Evolutionary conservation across 371 early-diverging fungal species (phyloP), one percentile per base, ranked within the genome.

Genomic region (Mucor piriformis): DNA sequence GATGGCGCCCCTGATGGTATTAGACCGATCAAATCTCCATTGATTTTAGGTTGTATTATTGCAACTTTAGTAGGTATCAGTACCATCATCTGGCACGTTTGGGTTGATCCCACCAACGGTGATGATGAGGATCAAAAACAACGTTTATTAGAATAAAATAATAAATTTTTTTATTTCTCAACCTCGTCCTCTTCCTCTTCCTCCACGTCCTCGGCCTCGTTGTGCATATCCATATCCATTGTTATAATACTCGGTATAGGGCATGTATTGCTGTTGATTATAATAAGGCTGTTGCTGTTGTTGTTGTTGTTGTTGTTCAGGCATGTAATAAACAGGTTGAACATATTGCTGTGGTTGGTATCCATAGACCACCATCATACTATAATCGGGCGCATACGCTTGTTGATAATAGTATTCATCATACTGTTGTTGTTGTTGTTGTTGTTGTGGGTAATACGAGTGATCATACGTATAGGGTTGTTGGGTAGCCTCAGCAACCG

Each of bases 21-120:
- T 8, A 38, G 63, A 18, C 59, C 69, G 34, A 68, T 83, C 15
- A 67, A 29, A 68, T 69, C 58, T 60, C 74, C 70, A n/a, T 82
- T 86, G 0, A 55, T 91, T 44, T 78, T 80, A 16, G 84, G 74
- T 5, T 83, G 81, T 57, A 72, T 88, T 37, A 51, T 91, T 23
- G 65, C 84, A 20, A 89, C 90, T 23, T 50, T 92, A 6, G 43
- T 89, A 18, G 92, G 92, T 44, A 68, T 89, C 24, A 76, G 64
- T 21, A 79, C 86, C 2, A 85, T 90, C 23, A 55, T 90, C 35
- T 92, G 91, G 91, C 91, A 86, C 47, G 77, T 83, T 16, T 66
- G 66, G 66, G 61, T 57, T 15, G 61, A 66, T 27, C 59, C 59
- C 1, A 44, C 51, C 3, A 66, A 62, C 15, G 73, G 67, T 8